Percentiles rank a stretch among this genome's conserved stretches.
phyloP scores from a whole-genome alignment of 2,329 filamentous ascomycete genomes.

The Nothophaeocryptopus gaeumannii region DNA sequence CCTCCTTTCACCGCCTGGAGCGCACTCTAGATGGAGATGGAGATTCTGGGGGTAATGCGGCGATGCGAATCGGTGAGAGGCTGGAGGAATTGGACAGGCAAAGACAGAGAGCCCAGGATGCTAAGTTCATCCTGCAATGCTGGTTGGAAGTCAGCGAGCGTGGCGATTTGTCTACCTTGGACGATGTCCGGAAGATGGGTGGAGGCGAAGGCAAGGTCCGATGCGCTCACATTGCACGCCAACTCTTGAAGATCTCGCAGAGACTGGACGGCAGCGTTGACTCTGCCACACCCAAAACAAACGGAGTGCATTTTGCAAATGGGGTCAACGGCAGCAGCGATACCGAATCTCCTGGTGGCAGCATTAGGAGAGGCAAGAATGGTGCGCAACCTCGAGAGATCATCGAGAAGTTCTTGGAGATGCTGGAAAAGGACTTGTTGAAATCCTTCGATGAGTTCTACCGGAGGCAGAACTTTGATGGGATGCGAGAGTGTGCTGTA shows the following conservation, averaged over 20 bases:
- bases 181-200: constrained; percentile 81
- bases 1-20: constrained; percentile 87
- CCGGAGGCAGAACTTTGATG: constrained; percentile 88
- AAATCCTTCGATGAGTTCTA: constrained; percentile 98
- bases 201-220: constrained; percentile 89
- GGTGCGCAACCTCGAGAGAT: constrained; percentile 60
- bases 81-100: constrained; percentile 94
- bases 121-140: constrained; percentile 91
- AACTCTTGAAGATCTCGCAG: constrained; percentile 91
- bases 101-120: constrained; percentile 82
- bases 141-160: constrained; percentile 94
- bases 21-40: constrained; percentile 63
- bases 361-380: constrained; percentile 54
- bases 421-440: constrained; percentile 88
- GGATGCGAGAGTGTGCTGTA: constrained; percentile 95
- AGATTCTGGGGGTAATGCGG: constrained; percentile 73
- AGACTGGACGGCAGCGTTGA: constrained; percentile 69
- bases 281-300: constrained; percentile 28
- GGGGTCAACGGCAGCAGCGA: constrained; percentile 53
- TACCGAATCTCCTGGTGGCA: constrained; percentile 41
- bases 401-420: constrained; percentile 95
- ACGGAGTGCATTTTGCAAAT: constrained; percentile 36
- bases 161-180: constrained; percentile 79
- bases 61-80: constrained; percentile 90
- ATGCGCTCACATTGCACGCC: constrained; percentile 88